A percentile compares a stretch with the other conserved stretches of the same genome.
Conservation (phyloP, 2,329 filamentous ascomycete genomes). For the Alternaria hordeiaustralica region DNA sequence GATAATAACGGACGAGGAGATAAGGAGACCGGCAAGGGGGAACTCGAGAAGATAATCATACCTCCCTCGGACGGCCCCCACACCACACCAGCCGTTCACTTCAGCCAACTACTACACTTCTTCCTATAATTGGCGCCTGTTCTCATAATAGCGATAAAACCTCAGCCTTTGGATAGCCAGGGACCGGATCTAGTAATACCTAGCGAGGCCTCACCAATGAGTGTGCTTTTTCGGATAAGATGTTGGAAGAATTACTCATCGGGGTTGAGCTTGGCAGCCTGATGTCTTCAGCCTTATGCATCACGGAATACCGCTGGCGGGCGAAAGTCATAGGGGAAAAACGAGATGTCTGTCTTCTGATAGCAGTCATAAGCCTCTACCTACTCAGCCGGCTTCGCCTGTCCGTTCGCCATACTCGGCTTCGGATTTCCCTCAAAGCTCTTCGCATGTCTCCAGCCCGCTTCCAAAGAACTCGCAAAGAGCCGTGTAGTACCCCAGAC, state of each 20-base stretch:
- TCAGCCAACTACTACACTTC: not conserved
- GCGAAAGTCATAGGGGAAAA: not conserved
- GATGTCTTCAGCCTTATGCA: not conserved
- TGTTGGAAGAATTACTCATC: not conserved
- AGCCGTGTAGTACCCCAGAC: conserved; percentile 31
- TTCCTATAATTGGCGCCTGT: not conserved
- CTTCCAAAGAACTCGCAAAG: conserved; percentile 20
- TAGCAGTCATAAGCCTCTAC: not conserved
- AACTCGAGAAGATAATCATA: not conserved
- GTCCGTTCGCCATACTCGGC: conserved; percentile 9
- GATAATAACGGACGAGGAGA: not conserved
- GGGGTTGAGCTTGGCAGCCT: not conserved
- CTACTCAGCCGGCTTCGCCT: not conserved
- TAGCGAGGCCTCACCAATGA: not conserved
- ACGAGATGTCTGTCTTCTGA: not conserved
- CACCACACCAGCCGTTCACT: not conserved
- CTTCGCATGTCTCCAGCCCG: conserved; percentile 26
- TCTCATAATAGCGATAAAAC: not conserved
- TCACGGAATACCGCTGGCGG: not conserved
- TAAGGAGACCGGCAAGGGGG: not conserved
- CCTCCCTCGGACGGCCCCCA: not conserved
- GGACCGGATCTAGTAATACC: not conserved
- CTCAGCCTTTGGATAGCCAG: not conserved
- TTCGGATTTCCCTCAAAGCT: conserved; percentile 17
- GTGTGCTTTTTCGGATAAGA: not conserved